Conservation (phyloP, 805 yeast genomes). For the Metschnikowia bowlesiae region DNA sequence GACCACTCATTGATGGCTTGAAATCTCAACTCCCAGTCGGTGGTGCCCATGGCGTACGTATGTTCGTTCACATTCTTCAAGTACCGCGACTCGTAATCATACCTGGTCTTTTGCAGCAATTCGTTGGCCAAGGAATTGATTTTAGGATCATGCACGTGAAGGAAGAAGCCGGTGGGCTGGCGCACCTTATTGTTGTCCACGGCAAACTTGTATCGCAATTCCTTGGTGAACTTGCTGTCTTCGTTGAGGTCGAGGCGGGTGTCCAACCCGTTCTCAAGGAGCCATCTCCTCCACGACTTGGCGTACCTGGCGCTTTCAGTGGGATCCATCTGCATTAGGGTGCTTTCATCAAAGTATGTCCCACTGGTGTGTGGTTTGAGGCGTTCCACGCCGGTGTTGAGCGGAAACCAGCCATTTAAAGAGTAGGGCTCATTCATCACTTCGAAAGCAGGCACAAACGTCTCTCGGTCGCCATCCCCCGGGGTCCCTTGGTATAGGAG, state of each 20-base stretch:
- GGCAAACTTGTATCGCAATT: slow-evolving; percentile 20
- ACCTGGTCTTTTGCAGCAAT: slow-evolving; percentile 9
- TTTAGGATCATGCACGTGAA: slow-evolving; percentile 33
- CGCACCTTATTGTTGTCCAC: slow-evolving; percentile 4
- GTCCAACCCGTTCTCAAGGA: slow-evolving; percentile 21
- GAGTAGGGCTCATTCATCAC: slow-evolving; percentile 34
- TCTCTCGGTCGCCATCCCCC: slow-evolving; percentile 35
- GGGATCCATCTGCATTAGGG: slow-evolving; percentile 32
- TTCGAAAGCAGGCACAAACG: slow-evolving; percentile 36
- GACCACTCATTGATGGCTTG: slow-evolving; percentile 30
- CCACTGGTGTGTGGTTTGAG: slow-evolving; percentile 6
- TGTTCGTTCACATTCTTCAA: slow-evolving; percentile 20
- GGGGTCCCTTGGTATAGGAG: slow-evolving; percentile 34
- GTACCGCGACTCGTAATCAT: slow-evolving; percentile 22
- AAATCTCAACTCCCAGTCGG: slow-evolving; percentile 35
- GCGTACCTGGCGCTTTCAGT: slow-evolving; percentile 17
- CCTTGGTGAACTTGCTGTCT: slow-evolving; percentile 21
- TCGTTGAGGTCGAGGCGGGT: slow-evolving; percentile 31
- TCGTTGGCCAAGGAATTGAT: slow-evolving; percentile 26
- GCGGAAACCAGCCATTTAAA: slow-evolving; percentile 12
- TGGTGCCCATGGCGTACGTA: slow-evolving; percentile 11
- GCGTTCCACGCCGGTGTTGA: slow-evolving; percentile 15
- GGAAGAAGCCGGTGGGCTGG: slow-evolving; percentile 24
- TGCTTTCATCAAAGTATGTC: slow-evolving; percentile 21
- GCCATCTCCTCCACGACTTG: slow-evolving; percentile 26